Base-by-base conservation (phyloP, 176 grass and related monocot genomes). In the Lolium multiflorum region DNA sequence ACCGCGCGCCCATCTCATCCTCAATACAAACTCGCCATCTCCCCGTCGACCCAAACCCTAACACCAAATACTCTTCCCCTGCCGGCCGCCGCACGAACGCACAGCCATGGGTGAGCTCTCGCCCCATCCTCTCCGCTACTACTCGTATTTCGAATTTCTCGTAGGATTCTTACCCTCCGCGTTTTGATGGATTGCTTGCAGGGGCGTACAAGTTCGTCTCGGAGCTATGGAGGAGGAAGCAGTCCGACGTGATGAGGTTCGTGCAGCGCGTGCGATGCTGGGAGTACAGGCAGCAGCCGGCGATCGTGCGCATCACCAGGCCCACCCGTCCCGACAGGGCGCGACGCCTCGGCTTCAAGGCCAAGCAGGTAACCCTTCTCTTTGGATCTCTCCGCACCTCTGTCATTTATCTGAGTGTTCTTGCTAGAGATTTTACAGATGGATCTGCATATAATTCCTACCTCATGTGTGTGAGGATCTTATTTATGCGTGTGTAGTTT, bases 221-320 rank as follows among this genome's bases (percentile, higher is more conserved):
- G 84, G 94, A 93, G 87, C 87, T 96, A 90, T 96, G 94, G 91
- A 82, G 85, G 94, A 93, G 65, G 92, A 93, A 93, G 59, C 92
- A 91, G 57, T 91, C 92, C 28, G 92, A 93, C 46, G 86, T 89
- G 89, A 86, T 91, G 92, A 81, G 92, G 52, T 91, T 93, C 83
- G 79, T 91, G 68, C 92, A 91, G 83, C 89, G 86, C 76, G 91
- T 93, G 25, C 81, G 91, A 13, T 93, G 91, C 82, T 93, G 91
- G 91, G 91, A 93, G 88, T 93, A 90, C 83, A 81, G 91, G 72
- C 91, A 93, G 77, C 88, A 90, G 67, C 89, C 89, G 51, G 87
- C 89, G 61, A 94, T 91, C 86, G 86, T 91, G 47, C 89, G 91
- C 22, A 59, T 95, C 80, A 89, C 86, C 57, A 77, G 89, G 79